A percentile compares a stretch with the other conserved stretches of the same genome.
Conservation (phyloP, 2,329 filamentous ascomycete genomes). For the Aspergillus tubingensis region DNA sequence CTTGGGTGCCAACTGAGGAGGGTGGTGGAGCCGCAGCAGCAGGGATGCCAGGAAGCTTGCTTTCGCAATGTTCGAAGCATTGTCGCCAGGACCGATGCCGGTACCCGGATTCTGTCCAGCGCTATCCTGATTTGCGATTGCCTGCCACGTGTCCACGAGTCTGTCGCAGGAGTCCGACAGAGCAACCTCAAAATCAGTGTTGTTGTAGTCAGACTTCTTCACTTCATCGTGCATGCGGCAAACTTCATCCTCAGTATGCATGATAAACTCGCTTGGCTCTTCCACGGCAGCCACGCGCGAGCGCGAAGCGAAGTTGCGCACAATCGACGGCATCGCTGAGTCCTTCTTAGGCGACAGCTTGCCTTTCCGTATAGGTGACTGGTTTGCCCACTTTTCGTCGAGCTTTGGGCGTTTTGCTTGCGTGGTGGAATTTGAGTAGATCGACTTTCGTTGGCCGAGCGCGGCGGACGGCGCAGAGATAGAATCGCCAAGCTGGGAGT, state of each 20-base stretch:
- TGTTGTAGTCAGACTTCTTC: slow-evolving; percentile 34
- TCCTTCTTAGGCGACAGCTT: slow-evolving; percentile 50
- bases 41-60: slow-evolving; percentile 78
- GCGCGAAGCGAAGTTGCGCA: slow-evolving; percentile 66
- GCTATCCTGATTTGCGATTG: slow-evolving; percentile 45
- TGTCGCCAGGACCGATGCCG: slow-evolving; percentile 66
- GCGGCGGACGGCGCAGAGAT: slow-evolving; percentile 18
- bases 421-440: slow-evolving; percentile 45
- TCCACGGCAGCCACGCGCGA: slow-evolving; percentile 60
- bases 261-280: slow-evolving; percentile 71
- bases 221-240: slow-evolving; percentile 60
- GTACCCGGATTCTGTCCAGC: slow-evolving; percentile 47
- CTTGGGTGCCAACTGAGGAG: slow-evolving; percentile 45
- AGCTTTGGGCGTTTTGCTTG: slow-evolving; percentile 46
- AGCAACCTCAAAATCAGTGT: slow-evolving; percentile 32
- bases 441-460: slow-evolving; percentile 35
- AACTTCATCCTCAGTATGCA: slow-evolving; percentile 73
- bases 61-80: slow-evolving; percentile 67
- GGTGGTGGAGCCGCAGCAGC: slow-evolving; percentile 77
- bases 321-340: slow-evolving; percentile 69
- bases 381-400: slow-evolving; percentile 41
- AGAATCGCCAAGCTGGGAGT: slow-evolving; percentile 34
- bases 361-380: slow-evolving; percentile 36
- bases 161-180: slow-evolving; percentile 39
- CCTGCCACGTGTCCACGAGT: slow-evolving; percentile 39